Evolutionary conservation across 73 alveolate genomes (phyloP), one percentile per base, ranked within the genome.

Genomic region (Paramecium bursaria): DNA sequence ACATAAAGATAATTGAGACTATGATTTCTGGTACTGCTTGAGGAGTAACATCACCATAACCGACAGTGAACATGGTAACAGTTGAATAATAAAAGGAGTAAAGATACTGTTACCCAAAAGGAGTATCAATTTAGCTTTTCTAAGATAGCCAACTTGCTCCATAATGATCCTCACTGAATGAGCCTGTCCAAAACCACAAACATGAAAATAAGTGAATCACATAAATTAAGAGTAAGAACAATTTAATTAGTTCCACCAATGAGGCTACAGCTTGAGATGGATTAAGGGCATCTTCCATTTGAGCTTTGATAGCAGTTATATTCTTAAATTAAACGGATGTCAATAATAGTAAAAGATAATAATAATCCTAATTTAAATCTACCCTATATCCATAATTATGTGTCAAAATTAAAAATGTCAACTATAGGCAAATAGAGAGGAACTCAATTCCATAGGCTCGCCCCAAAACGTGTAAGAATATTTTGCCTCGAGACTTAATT

Each of bases 61-160:
- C 89, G 11, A 79, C 89, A 1, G 89, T 79, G 11, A 79, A 61
- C 89, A 79, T 79, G 10, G 89, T 79, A 3, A 79, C 89, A 29
- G 89, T 79, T 1, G 75, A 53, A 54, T 31, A 79, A 55, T 79
- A 79, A 79, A 53, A 79, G 30, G 89, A 48, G 10, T 54, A 33
- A 3, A 79, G 50, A 55, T 79, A 79, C 19, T 53, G 51, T 35
- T 79, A 80, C 33, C 30, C 89, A 49, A 79, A 35, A 10, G 67
- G 21, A 46, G 48, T 30, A 48, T 42, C 85, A 39, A 79, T 6
- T 0, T 29, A 15, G 15, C 48, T 19, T 67, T 42, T 79, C 29
- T 30, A 67, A n/a, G 33, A 25, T 42, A 79, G 25, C 89, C 75
- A 49, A 21, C 73, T 54, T 22, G 30, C 21, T 21, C 89, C 89